Percentiles rank a stretch among this genome's conserved stretches.
Conservation (phyloP, 2,329 filamentous ascomycete species). For the Chrysoporthe deuterocubensis region DNA sequence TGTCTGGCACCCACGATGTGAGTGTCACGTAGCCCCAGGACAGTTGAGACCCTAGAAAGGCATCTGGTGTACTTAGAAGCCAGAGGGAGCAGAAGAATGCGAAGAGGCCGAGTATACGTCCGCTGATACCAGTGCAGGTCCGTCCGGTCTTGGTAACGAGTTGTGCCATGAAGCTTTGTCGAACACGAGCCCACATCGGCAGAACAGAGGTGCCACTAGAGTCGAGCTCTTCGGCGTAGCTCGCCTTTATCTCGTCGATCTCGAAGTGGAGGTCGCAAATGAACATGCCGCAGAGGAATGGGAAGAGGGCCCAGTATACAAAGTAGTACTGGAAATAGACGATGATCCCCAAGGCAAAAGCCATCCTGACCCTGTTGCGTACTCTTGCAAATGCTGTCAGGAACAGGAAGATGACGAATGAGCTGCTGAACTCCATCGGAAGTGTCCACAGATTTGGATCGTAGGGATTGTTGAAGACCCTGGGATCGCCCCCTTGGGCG, state of each 20-base stretch:
- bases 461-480: constrained; percentile 31
- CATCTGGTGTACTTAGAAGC: constrained; percentile 20
- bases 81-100: constrained; percentile 16
- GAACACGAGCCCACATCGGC: constrained; percentile 17
- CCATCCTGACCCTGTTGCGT: constrained; percentile 31
- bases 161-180: background rate
- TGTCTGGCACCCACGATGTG: constrained; percentile 8
- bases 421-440: constrained; percentile 43
- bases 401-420: constrained; percentile 41
- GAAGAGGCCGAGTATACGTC: background rate
- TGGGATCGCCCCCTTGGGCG: constrained; percentile 10
- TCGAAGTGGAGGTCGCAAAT: constrained; percentile 37
- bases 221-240: background rate
- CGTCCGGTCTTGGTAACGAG: background rate
- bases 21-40: constrained; percentile 19
- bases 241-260: constrained; percentile 25
- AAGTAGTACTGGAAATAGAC: constrained; percentile 34
- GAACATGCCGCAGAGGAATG: constrained; percentile 40
- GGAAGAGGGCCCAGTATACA: constrained; percentile 35
- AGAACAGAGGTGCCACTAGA: background rate
- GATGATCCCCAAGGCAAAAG: constrained; percentile 29
- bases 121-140: background rate
- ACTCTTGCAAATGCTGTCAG: constrained; percentile 38
- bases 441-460: constrained; percentile 44
- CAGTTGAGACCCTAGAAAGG: background rate